Evolutionary conservation across 2,329 filamentous ascomycete genomes (phyloP).

Genomic region (Pseudocercospora pini-densiflorae): DNA sequence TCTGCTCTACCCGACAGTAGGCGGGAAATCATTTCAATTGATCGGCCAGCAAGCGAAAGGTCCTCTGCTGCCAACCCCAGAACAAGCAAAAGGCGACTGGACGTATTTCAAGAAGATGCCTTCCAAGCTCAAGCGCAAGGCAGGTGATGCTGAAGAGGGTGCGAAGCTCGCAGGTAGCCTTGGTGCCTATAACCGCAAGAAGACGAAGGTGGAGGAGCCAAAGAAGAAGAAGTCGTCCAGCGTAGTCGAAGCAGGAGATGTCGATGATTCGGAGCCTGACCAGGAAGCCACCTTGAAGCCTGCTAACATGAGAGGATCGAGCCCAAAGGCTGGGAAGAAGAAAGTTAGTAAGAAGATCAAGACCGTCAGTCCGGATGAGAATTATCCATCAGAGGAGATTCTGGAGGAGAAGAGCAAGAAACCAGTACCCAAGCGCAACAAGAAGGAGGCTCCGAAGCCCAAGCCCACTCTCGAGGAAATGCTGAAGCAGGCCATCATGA

Average conservation of each 20-base stretch:
- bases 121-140: constrained; percentile 1
- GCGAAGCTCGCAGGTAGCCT: not conserved
- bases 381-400: not conserved
- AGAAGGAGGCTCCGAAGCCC: not conserved
- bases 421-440: not conserved
- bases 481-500: not conserved
- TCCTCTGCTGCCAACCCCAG: not conserved
- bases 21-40: constrained; percentile 4
- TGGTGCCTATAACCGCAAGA: not conserved
- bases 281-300: not conserved
- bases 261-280: not conserved
- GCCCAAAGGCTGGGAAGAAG: not conserved
- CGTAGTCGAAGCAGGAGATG: not conserved
- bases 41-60: constrained; percentile 9
- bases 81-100: constrained; percentile 5
- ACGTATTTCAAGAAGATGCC: constrained; percentile 1
- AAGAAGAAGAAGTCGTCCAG: not conserved
- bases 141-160: not conserved
- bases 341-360: not conserved
- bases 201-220: not conserved
- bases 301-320: not conserved
- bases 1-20: not conserved
- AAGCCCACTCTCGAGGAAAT: not conserved
- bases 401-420: not conserved
- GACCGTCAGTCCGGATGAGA: not conserved